phyloP scores from a whole-genome alignment of 169 alveolate genomes.

The Theileria luwenshuni region DNA sequence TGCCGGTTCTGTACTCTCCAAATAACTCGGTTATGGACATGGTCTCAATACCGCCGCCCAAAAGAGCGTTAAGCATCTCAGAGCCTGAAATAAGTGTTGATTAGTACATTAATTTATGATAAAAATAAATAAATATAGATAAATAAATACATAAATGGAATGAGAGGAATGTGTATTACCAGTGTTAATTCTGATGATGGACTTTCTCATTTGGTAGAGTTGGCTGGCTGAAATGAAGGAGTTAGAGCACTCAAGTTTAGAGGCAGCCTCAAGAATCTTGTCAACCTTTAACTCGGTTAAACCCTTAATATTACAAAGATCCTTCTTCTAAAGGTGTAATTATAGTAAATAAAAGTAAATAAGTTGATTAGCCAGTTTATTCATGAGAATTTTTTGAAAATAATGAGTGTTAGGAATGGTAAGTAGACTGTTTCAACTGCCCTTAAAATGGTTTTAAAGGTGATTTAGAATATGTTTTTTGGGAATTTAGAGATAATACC shows the following conservation, averaged over 20 bases:
- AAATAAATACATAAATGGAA: neutral
- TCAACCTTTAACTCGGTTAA: slow-evolving; percentile 92
- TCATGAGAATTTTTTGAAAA: too few relatives aligned
- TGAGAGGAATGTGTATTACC: slow-evolving; percentile 19
- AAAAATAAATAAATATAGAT: too few relatives aligned
- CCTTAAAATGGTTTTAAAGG: too few relatives aligned
- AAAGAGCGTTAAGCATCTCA: slow-evolving; percentile 83
- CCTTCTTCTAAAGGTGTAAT: slow-evolving; percentile 33
- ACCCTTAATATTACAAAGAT: slow-evolving; percentile 87
- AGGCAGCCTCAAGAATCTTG: slow-evolving; percentile 88
- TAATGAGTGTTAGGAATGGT: too few relatives aligned
- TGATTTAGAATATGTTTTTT: too few relatives aligned
- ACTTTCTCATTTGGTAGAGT: slow-evolving; percentile 43
- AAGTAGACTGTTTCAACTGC: too few relatives aligned
- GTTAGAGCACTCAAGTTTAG: slow-evolving; percentile 70
- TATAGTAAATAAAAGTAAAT: too few relatives aligned
- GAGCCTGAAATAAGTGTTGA: too few relatives aligned
- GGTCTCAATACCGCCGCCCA: slow-evolving; percentile 96
- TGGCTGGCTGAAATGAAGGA: slow-evolving; percentile 60
- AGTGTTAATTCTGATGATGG: slow-evolving; percentile 51
- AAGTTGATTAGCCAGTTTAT: too few relatives aligned
- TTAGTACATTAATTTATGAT: too few relatives aligned
- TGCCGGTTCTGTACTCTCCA: slow-evolving; percentile 96
- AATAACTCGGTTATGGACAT: slow-evolving; percentile 92
- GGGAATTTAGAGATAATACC: too few relatives aligned